Conservation (phyloP, 164 flowering plant species). For the Litsea cubeba region DNA sequence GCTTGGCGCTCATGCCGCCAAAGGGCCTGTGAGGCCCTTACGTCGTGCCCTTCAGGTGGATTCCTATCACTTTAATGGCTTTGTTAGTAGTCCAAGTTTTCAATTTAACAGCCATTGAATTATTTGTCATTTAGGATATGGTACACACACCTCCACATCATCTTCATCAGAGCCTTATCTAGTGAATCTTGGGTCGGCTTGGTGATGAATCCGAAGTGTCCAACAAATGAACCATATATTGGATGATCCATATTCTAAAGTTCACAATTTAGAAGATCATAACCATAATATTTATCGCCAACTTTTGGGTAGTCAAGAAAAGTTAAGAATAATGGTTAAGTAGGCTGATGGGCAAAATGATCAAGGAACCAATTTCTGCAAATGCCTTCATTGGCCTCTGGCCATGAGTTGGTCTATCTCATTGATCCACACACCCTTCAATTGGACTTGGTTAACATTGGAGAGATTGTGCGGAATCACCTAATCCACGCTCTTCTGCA, state of each 20-base stretch:
- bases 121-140: too few relatives aligned
- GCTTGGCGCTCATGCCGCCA: constrained; percentile 72
- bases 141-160: too few relatives aligned
- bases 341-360: background rate
- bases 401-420: background rate
- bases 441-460: background rate
- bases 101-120: too few relatives aligned
- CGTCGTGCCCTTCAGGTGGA: constrained; percentile 73
- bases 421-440: background rate
- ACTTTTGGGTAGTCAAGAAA: background rate
- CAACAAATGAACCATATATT: background rate
- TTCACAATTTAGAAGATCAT: background rate
- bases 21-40: constrained; percentile 69
- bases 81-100: background rate
- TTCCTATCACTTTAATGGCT: background rate
- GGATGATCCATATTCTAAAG: background rate
- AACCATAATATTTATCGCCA: background rate
- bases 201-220: too few relatives aligned
- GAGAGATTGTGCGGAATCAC: background rate
- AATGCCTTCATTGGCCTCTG: background rate
- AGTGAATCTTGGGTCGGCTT: too few relatives aligned
- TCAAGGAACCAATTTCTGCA: too few relatives aligned
- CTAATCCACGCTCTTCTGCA: background rate
- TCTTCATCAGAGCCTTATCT: too few relatives aligned
- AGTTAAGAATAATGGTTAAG: background rate